Evolutionary conservation across 805 yeast species (phyloP).

Genomic region (Wickerhamomyces rabaulensis): DNA sequence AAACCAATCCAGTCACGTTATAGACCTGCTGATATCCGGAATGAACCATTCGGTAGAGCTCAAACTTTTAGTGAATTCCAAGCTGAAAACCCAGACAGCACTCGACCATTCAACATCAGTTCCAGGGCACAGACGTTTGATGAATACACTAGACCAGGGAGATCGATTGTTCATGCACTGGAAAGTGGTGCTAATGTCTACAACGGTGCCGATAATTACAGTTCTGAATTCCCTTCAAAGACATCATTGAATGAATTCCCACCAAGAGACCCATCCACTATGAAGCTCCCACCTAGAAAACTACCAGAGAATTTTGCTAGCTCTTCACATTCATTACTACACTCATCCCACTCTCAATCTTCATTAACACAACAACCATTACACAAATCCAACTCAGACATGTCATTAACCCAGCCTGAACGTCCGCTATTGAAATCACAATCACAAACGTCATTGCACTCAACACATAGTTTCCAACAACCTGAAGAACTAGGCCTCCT

Average conservation of each 20-base stretch:
- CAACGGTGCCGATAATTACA: background rate
- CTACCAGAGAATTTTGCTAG: background rate
- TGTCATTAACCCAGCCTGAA: background rate
- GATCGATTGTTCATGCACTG: background rate
- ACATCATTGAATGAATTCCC: background rate
- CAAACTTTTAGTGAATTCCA: background rate
- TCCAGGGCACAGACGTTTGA: background rate
- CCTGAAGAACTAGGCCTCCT: background rate
- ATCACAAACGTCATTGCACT: background rate
- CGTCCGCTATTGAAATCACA: background rate
- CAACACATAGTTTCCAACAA: background rate
- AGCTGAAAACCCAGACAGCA: background rate
- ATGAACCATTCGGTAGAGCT: background rate
- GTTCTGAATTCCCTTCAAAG: background rate
- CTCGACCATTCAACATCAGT: background rate
- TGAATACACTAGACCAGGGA: background rate
- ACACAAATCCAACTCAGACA: background rate
- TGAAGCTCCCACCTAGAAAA: background rate
- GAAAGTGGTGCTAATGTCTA: background rate
- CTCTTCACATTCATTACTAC: background rate
- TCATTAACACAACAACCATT: background rate
- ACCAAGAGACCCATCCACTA: background rate
- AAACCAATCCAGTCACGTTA: conserved; percentile 5
- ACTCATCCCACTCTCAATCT: background rate
- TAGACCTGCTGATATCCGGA: background rate